Percentiles rank a stretch among this genome's conserved stretches.
These are phyloP conservation scores for Musa acuminata DNA, from an alignment of 176 grass and related monocot species.

Conservation along the genomic window DNA sequence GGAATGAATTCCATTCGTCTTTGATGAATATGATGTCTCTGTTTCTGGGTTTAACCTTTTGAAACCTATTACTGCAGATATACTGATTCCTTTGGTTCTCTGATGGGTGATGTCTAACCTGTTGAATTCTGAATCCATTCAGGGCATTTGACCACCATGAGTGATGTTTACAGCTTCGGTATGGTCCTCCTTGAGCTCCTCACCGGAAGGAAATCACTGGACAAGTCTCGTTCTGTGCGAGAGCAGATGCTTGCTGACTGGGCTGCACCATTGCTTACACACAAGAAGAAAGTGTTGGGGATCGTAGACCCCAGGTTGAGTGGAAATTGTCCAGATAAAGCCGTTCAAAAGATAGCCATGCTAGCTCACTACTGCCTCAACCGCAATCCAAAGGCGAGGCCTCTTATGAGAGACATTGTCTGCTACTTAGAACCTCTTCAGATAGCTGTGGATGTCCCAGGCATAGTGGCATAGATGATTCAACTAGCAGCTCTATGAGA, in stretches of 20 bases:
- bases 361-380: slow-evolving; percentile 10
- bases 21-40: too few species aligned
- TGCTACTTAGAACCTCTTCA: slow-evolving; percentile 31
- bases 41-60: too few species aligned
- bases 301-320: slow-evolving; percentile 27
- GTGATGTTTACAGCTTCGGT: neutral
- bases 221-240: slow-evolving; percentile 27
- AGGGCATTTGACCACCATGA: slow-evolving; percentile 40
- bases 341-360: neutral
- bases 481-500: too few species aligned
- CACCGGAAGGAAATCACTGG: slow-evolving; percentile 30
- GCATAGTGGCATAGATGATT: too few species aligned
- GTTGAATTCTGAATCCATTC: too few species aligned
- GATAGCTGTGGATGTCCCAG: neutral
- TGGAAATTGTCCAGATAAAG: slow-evolving; percentile 10
- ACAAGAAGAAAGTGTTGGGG: slow-evolving; percentile 29
- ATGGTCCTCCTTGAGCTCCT: slow-evolving; percentile 34
- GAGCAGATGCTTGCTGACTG: slow-evolving; percentile 39
- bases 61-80: too few species aligned
- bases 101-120: too few species aligned
- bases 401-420: slow-evolving; percentile 34
- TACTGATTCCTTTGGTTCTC: too few species aligned
- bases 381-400: slow-evolving; percentile 27
- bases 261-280: slow-evolving; percentile 21
- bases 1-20: too few species aligned